Base-by-base conservation (phyloP, 2,329 filamentous ascomycete genomes). In the Cryphonectria nitschkei region DNA sequence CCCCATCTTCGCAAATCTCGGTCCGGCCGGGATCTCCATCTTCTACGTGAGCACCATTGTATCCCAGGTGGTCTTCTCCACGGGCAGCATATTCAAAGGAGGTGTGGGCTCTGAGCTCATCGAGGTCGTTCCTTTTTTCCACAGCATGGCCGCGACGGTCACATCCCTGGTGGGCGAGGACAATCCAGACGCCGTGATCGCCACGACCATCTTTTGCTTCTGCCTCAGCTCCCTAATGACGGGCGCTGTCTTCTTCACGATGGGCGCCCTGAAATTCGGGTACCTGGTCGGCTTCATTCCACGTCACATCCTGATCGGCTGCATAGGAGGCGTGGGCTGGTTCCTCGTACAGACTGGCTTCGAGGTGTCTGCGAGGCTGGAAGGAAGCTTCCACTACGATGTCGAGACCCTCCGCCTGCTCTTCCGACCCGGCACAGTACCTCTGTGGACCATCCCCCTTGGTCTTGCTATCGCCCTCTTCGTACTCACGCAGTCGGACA, bases 11-110 rank as follows among this genome's bases (percentile, higher is more conserved):
- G 89, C 92, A 39, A 88, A 92, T 73, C 88, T 98, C 8, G 96
- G 95, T 1, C 91, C 95, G 0, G 95, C 97, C 70, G 96, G 96
- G 34, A 97, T 99, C 69, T 97, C 96, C 0, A 98, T 99, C 81
- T 99, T 98, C 83, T 99, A 98, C 80, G 93, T 99, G 75, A 98
- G 95, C 85, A 98, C 95, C 70, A 97, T 99, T 74, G 88, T 98
- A 56, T 93, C 96, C 0, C 96, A 99, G 79, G 81, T 99, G 67
- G 92, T 94, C 22, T 98, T 95, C 79, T 98, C 95, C 0, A 86
- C 87, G 29, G 92, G 94, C 0, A 98, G 95, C 77, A 90, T 93
- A 46, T 99, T 99, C 83, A 92, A 88, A 75, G 95, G 96, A 22
- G 94, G 93, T 3, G 90, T 99, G 71, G 96, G 96, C 6, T 98